Conservation (phyloP, 768 basidiomycete genomes). For the Cystobasidium onofrii region DNA sequence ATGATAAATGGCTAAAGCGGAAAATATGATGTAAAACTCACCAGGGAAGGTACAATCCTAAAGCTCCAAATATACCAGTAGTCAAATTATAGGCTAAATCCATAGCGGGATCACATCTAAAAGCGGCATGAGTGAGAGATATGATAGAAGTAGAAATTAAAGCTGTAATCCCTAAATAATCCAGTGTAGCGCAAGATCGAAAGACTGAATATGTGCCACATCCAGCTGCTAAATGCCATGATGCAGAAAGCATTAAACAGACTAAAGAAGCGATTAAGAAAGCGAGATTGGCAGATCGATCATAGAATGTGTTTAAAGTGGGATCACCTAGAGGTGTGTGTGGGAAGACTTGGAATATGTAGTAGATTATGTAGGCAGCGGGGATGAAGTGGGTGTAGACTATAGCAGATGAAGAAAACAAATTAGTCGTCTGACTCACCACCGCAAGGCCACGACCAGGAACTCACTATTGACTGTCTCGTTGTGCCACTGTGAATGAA, state of each 20-base stretch:
- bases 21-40: neutral
- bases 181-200: constrained; percentile 42
- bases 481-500: constrained; percentile 39
- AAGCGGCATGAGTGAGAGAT: constrained; percentile 37
- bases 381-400: constrained; percentile 40
- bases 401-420: constrained; percentile 10
- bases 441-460: no score
- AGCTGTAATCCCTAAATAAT: constrained; percentile 41
- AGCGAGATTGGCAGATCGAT: constrained; percentile 39
- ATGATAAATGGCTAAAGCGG: neutral
- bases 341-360: constrained; percentile 35
- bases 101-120: constrained; percentile 33
- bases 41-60: constrained; percentile 39
- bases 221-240: constrained; percentile 43
- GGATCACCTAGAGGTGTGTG: constrained; percentile 27
- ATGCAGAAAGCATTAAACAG: constrained; percentile 41
- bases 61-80: constrained; percentile 32
- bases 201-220: constrained; percentile 41
- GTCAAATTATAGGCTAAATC: constrained; percentile 36
- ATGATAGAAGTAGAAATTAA: constrained; percentile 40
- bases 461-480: constrained; percentile 37
- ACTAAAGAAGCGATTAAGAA: constrained; percentile 42
- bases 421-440: no score
- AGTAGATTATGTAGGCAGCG: constrained; percentile 35
- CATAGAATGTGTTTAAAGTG: constrained; percentile 33